Conservation (phyloP, 495 filamentous ascomycete genomes). For the Darksidea phi region DNA sequence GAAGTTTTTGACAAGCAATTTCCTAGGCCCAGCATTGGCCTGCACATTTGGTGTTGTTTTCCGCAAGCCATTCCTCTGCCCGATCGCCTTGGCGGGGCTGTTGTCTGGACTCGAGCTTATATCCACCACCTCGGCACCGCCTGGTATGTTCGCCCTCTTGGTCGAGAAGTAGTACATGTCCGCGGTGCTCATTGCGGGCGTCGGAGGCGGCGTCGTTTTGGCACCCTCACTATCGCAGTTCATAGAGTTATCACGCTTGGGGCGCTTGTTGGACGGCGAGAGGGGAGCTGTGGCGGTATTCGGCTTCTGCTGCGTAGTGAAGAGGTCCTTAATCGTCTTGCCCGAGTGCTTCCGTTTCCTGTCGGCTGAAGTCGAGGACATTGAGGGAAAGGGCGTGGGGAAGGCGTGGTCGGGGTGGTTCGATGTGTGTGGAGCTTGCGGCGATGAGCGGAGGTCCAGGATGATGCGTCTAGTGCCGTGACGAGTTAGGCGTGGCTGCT, state of each 20-base stretch:
- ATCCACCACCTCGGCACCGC: slow-evolving; percentile 11
- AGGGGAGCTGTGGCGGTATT: slow-evolving; percentile 8
- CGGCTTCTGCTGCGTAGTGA: slow-evolving; percentile 28
- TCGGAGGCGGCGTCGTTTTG: neutral
- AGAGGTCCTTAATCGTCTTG: slow-evolving; percentile 30
- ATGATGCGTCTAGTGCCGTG: slow-evolving; percentile 11
- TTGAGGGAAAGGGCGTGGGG: slow-evolving; percentile 6
- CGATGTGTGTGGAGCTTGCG: slow-evolving; percentile 5
- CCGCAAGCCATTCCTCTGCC: slow-evolving; percentile 19
- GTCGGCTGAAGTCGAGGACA: slow-evolving; percentile 25
- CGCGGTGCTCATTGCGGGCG: slow-evolving; percentile 13
- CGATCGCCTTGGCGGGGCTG: slow-evolving; percentile 3
- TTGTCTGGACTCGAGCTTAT: slow-evolving; percentile 24
- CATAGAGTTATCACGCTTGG: slow-evolving; percentile 17
- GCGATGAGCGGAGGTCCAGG: slow-evolving; percentile 3
- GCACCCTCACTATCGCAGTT: neutral
- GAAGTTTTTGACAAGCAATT: slow-evolving; percentile 84
- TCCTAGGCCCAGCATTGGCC: slow-evolving; percentile 67
- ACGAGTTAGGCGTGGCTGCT: neutral
- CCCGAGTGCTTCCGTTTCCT: slow-evolving; percentile 33
- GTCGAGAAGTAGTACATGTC: slow-evolving; percentile 25
- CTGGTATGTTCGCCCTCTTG: slow-evolving; percentile 4
- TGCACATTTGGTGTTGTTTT: slow-evolving; percentile 46
- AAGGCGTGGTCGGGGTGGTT: neutral
- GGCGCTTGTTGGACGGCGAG: slow-evolving; percentile 32